Percentiles rank a stretch among this genome's conserved stretches.
These are phyloP conservation scores for Blastomyces emzantsi DNA, from an alignment of 2,329 filamentous ascomycete genomes.

Conservation along the genomic window DNA sequence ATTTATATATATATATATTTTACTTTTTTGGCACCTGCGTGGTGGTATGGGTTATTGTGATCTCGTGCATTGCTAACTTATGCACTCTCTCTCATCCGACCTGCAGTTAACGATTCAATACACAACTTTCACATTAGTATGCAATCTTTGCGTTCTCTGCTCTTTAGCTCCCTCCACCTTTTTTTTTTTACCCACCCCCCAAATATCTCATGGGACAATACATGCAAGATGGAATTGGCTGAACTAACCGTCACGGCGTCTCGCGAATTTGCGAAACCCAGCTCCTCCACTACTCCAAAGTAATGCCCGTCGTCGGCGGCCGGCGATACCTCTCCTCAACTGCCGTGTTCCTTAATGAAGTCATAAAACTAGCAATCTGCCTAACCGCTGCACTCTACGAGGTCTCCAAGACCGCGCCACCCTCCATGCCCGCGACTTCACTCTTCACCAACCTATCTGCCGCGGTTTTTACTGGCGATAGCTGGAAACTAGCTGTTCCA, in stretches of 20 bases:
- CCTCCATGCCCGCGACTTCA: conserved; percentile 69
- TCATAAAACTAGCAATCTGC: conserved; percentile 80
- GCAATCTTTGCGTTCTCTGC: conserved; percentile 12
- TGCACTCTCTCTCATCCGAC: conserved; percentile 9
- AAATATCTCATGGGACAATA: background rate
- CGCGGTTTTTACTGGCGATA: conserved; percentile 77
- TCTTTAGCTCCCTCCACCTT: background rate
- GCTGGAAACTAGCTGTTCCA: conserved; percentile 89
- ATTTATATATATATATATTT: background rate
- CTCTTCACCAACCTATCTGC: conserved; percentile 71
- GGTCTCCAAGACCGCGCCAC: conserved; percentile 64
- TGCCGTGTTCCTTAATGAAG: conserved; percentile 85
- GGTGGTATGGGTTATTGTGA: background rate
- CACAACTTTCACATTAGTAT: conserved; percentile 37
- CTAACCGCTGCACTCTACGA: conserved; percentile 83
- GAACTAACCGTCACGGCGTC: background rate
- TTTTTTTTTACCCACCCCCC: background rate
- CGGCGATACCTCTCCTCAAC: conserved; percentile 91
- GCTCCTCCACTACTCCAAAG: conserved; percentile 90
- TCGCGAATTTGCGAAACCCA: conserved; percentile 30
- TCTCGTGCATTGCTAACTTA: conserved; percentile 9
- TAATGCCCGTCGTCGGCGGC: conserved; percentile 77
- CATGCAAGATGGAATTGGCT: background rate
- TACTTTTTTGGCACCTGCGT: background rate
- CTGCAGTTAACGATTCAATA: conserved; percentile 37